phyloP scores from a whole-genome alignment of 164 flowering plant species.

The Taxillus chinensis region DNA sequence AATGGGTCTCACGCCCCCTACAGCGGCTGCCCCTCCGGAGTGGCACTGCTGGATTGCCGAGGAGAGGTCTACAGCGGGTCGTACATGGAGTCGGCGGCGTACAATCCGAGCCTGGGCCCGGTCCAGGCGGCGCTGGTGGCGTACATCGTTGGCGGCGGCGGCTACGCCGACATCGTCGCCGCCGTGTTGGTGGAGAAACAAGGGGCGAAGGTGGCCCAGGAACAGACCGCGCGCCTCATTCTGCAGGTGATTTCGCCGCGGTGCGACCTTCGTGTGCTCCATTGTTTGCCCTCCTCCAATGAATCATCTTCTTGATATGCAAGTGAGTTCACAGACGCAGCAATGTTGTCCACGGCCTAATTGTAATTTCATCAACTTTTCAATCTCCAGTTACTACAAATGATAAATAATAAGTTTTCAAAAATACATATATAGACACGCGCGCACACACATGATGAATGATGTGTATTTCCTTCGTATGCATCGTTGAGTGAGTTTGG shows the following conservation, averaged over 20 bases:
- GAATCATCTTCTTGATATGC: not conserved
- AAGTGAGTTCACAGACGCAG: no score
- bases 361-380: no score
- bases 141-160: constrained; percentile 47
- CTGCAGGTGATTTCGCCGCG: constrained; percentile 46
- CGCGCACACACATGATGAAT: no score
- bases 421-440: no score
- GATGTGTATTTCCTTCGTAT: no score
- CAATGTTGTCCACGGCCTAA: no score
- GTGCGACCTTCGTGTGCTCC: constrained; percentile 48
- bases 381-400: no score
- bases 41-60: constrained; percentile 50
- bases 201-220: constrained; percentile 52
- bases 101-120: constrained; percentile 83
- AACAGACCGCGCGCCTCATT: constrained; percentile 52
- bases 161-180: constrained; percentile 47
- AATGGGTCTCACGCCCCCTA: constrained; percentile 79
- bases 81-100: constrained; percentile 86
- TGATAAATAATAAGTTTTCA: no score
- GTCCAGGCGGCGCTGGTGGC: constrained; percentile 86
- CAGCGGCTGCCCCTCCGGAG: constrained; percentile 80
- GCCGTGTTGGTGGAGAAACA: constrained; percentile 81
- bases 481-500: no score
- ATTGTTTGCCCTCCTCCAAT: constrained; percentile 21
- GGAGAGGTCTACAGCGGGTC: constrained; percentile 63